phyloP scores from a whole-genome alignment of 805 yeast genomes.

The Ogataea naganishii region DNA sequence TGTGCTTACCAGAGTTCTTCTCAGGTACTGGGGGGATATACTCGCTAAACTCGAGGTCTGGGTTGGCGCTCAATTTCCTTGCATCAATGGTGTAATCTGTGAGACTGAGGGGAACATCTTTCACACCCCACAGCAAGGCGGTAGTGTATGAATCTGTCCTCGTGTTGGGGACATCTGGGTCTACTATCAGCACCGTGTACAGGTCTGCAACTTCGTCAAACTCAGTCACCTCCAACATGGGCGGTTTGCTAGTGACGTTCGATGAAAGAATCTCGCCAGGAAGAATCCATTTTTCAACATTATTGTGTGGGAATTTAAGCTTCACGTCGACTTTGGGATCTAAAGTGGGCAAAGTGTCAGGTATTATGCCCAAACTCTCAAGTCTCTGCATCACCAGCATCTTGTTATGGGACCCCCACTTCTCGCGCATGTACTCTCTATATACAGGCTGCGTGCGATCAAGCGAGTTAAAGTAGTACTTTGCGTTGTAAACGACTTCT shows the following conservation, averaged over 20 bases:
- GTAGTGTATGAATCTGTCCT: constrained; percentile 60
- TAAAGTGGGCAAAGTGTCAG: constrained; percentile 89
- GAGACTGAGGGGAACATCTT: constrained; percentile 54
- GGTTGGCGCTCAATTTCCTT: constrained; percentile 24
- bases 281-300: constrained; percentile 58
- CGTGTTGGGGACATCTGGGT: constrained; percentile 86
- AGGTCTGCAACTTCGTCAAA: constrained; percentile 47
- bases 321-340: constrained; percentile 72
- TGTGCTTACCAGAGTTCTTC: constrained; percentile 73
- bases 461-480: constrained; percentile 35
- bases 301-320: constrained; percentile 65
- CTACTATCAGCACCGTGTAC: constrained; percentile 75
- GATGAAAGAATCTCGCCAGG: constrained; percentile 77
- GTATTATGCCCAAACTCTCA: constrained; percentile 77
- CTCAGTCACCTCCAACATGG: constrained; percentile 70
- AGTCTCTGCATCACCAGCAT: constrained; percentile 88
- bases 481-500: constrained; percentile 67
- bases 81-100: constrained; percentile 49
- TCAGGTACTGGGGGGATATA: constrained; percentile 86
- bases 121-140: constrained; percentile 67
- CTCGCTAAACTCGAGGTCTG: constrained; percentile 38
- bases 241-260: constrained; percentile 64
- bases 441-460: constrained; percentile 77
- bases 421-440: constrained; percentile 54
- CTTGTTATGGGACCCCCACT: constrained; percentile 65